Conservation (phyloP, 805 yeast species). For the Candida mattraensis region DNA sequence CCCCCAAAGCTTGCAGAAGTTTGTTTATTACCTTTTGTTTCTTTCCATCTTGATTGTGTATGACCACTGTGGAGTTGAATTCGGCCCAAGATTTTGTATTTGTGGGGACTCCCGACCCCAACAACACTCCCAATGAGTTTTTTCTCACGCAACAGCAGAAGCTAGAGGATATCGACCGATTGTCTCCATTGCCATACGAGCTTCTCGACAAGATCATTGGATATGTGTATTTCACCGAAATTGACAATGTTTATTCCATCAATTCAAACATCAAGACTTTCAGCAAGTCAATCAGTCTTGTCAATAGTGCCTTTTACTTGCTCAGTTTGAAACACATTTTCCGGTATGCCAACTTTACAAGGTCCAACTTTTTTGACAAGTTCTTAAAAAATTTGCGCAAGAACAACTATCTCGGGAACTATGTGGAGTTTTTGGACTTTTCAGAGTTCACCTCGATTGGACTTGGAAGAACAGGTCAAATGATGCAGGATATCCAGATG, state of each 20-base stretch:
- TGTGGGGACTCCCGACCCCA: slow-evolving; percentile 6
- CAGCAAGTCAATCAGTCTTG: slow-evolving; percentile 34
- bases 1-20: neutral
- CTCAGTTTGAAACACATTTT: slow-evolving; percentile 59
- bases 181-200: slow-evolving; percentile 34
- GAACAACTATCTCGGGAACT: slow-evolving; percentile 51
- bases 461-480: slow-evolving; percentile 81
- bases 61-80: slow-evolving; percentile 23
- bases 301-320: slow-evolving; percentile 58
- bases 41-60: slow-evolving; percentile 3
- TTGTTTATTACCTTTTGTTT: neutral
- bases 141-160: slow-evolving; percentile 16
- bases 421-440: slow-evolving; percentile 78
- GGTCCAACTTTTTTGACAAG: slow-evolving; percentile 77
- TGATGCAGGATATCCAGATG: slow-evolving; percentile 91
- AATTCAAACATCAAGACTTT: slow-evolving; percentile 32
- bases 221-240: slow-evolving; percentile 31
- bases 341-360: slow-evolving; percentile 69
- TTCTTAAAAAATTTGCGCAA: slow-evolving; percentile 56
- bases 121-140: slow-evolving; percentile 17
- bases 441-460: slow-evolving; percentile 89
- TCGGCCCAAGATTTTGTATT: slow-evolving; percentile 15
- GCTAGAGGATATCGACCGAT: slow-evolving; percentile 12
- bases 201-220: slow-evolving; percentile 33
- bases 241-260: slow-evolving; percentile 27